Evolutionary conservation across 1,139 yeast genomes (phyloP), one percentile per base, ranked within the genome.

Genomic region (Saccharomyces hybrid): DNA sequence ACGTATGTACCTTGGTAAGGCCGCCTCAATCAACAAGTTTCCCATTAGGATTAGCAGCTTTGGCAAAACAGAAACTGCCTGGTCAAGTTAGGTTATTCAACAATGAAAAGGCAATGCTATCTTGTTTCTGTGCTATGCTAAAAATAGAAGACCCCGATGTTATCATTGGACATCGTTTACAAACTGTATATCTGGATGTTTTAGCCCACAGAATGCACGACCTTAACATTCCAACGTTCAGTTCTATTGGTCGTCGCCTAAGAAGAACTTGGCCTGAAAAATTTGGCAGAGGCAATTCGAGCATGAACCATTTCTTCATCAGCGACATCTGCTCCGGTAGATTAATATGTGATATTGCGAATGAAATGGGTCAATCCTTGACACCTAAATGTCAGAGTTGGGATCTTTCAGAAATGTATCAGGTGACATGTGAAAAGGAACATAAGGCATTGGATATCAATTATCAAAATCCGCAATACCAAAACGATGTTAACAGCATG

Each of bases 341-440:
- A 62, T 78, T 95, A 57, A 69, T 91, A 54, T 88, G 97, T 77
- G 99, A 95, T 72, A 82, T 95, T 66, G 90, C 95, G 52, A 93
- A 93, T 70, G 97, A 90, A 65, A 81, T 91, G 83, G 99, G 99
- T 52, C 95, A 88, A 68, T 91, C 97, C 0, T 76, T 93, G 60
- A 90, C 97, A 2, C 77, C 84, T 9, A 89, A 90, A 66, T 95
- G 99, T 73, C 95, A 89, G 69, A 87, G 95, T n/a, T 95, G 97
- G 97, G 95, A 89, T 57, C 76, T 95, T 56, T 78, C 86, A 9
- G 99, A 95, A 72, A 93, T 95, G 97, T 85, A 84, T 63, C 84
- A 83, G 48, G 79, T 88, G 51, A 82, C 88, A 56, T 80, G 91
- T 73, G 78, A 82, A 63, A 78, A 80, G 68, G 78, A 79, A 61